A percentile compares a stretch with the other conserved stretches of the same genome.
phyloP scores from a whole-genome alignment of 352 stramenopile species.

The Globisporangium irregulare region DNA sequence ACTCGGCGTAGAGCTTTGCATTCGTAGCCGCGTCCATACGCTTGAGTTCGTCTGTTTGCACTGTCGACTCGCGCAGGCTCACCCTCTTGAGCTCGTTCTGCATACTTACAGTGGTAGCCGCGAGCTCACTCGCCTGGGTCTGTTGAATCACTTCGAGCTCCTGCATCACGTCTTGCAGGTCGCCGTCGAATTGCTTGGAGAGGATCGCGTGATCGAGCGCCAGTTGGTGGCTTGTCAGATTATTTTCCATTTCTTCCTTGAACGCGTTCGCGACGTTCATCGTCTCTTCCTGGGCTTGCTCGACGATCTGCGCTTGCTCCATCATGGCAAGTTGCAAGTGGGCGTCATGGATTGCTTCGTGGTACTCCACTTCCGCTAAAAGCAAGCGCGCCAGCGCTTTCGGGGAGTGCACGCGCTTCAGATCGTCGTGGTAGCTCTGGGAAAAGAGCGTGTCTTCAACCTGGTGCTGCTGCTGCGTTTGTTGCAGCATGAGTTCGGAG shows the following conservation, averaged over 20 bases:
- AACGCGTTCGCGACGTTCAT: constrained; percentile 54
- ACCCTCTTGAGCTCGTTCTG: constrained; percentile 29
- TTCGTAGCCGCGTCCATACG: constrained; percentile 38
- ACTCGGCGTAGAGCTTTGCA: constrained; percentile 36
- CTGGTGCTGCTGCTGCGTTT: not conserved
- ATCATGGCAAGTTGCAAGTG: constrained; percentile 58
- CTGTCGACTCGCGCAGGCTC: constrained; percentile 37
- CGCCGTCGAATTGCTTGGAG: constrained; percentile 48
- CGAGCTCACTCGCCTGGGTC: constrained; percentile 26
- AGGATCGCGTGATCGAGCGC: constrained; percentile 43
- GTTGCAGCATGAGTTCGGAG: constrained; percentile 14
- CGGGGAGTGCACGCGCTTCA: constrained; percentile 37
- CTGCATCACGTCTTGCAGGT: constrained; percentile 38
- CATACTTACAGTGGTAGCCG: constrained; percentile 4
- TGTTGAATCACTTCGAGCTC: constrained; percentile 39
- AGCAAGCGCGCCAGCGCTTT: constrained; percentile 43
- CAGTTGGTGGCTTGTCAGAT: constrained; percentile 39
- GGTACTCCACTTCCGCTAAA: constrained; percentile 63
- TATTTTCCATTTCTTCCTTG: constrained; percentile 66
- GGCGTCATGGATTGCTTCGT: constrained; percentile 61
- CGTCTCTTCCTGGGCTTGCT: constrained; percentile 49
- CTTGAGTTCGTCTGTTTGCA: constrained; percentile 43
- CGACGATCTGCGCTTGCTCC: constrained; percentile 50
- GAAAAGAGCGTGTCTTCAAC: constrained; percentile 7
- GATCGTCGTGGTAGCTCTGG: constrained; percentile 18